Conservation (phyloP, 2,329 filamentous ascomycete species). For the Coniochaeta hoffmannii region DNA sequence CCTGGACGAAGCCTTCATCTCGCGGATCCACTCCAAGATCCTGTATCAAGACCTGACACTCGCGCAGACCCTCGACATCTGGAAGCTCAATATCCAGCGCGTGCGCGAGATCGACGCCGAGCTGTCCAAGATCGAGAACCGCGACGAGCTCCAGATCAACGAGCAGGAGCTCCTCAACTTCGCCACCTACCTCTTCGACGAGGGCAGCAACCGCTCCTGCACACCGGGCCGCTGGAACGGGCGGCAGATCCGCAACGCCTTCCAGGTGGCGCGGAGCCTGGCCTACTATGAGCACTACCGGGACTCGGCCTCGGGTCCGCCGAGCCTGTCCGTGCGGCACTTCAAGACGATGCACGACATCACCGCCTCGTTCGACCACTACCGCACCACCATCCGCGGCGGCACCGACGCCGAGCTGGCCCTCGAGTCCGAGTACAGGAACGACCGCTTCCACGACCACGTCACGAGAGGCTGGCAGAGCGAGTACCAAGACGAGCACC, state of each 20-base stretch:
- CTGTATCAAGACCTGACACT: conserved; percentile 4
- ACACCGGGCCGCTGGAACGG: conserved; percentile 11
- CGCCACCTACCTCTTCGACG: not conserved
- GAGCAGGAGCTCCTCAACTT: not conserved
- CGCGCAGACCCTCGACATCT: conserved; percentile 3
- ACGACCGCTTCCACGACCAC: not conserved
- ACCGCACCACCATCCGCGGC: not conserved
- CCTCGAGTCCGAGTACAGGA: conserved; percentile 1
- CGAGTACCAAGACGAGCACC: not conserved
- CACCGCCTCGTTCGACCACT: conserved; percentile 4
- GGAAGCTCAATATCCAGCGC: conserved; percentile 1
- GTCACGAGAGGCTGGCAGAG: not conserved
- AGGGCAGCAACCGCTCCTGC: not conserved
- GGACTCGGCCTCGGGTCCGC: not conserved
- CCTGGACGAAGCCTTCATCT: not conserved
- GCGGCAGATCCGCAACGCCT: conserved; percentile 33
- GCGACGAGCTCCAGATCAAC: not conserved
- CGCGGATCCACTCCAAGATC: conserved; percentile 1
- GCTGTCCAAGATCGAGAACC: not conserved
- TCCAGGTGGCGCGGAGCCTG: conserved; percentile 13
- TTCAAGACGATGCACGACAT: conserved; percentile 8
- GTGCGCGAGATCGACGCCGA: not conserved
- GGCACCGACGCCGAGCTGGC: conserved; percentile 5
- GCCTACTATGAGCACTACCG: conserved; percentile 8
- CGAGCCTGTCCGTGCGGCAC: conserved; percentile 5